Conservation (phyloP, 2,329 filamentous ascomycete species). For the Paraconiothyrium sp. region DNA sequence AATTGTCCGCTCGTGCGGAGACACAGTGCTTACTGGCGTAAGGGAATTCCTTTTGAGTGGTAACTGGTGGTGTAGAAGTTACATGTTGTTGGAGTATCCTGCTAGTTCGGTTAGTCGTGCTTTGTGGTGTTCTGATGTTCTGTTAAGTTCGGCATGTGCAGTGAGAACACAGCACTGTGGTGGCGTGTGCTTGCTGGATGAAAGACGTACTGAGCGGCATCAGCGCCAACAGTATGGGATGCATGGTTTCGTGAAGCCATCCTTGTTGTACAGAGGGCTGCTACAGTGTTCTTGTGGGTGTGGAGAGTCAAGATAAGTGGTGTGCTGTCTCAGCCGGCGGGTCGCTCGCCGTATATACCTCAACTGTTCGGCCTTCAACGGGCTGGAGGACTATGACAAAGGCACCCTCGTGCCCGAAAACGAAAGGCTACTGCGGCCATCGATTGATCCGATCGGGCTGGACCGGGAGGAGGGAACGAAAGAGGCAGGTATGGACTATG, state of each 20-base stretch:
- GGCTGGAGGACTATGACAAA: constrained; percentile 12
- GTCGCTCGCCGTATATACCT: constrained; percentile 2
- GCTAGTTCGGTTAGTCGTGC: background rate
- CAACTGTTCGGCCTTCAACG: background rate
- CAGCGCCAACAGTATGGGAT: background rate
- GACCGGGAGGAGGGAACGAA: background rate
- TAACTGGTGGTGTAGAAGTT: background rate
- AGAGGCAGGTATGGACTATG: background rate
- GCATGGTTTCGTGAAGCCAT: background rate
- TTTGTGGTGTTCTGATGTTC: background rate
- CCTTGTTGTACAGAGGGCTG: background rate
- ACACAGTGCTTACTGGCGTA: background rate
- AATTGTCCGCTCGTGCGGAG: background rate
- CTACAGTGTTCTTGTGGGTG: background rate
- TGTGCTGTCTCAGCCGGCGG: background rate
- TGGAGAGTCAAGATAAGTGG: background rate
- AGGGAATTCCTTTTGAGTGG: background rate
- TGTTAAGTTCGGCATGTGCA: background rate
- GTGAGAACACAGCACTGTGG: background rate
- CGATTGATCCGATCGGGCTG: background rate
- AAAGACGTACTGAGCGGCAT: background rate
- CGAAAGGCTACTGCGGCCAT: background rate
- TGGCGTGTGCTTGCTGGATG: background rate
- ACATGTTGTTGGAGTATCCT: background rate
- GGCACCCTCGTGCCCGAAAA: background rate